These are phyloP conservation scores for Acidomyces sp. DNA, from an alignment of 495 filamentous ascomycete species.

Conservation along the genomic window DNA sequence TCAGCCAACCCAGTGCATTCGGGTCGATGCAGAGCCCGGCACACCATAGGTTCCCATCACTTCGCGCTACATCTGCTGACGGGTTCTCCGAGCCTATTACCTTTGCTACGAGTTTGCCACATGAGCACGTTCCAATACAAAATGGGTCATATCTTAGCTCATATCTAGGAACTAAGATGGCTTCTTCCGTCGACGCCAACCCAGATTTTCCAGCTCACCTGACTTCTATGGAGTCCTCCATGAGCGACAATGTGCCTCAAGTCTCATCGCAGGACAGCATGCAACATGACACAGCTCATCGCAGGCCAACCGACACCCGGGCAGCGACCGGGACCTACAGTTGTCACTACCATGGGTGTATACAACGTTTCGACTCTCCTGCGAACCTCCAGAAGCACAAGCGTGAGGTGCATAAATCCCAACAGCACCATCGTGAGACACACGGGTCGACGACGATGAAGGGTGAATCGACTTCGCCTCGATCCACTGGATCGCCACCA, in stretches of 20 bases:
- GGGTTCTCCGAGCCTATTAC: slow-evolving; percentile 8
- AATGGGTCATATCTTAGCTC: slow-evolving; percentile 2
- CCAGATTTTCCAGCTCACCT: slow-evolving; percentile 51
- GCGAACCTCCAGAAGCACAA: slow-evolving; percentile 88
- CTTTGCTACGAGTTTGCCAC: slow-evolving; percentile 17
- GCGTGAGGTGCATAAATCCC: slow-evolving; percentile 68
- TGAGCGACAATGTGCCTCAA: slow-evolving; percentile 35
- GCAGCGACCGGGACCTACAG: slow-evolving; percentile 84
- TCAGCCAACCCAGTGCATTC: slow-evolving; percentile 14
- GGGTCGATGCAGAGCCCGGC: slow-evolving; percentile 22
- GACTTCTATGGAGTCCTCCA: slow-evolving; percentile 51
- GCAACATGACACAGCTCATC: slow-evolving; percentile 21
- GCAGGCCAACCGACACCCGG: slow-evolving; percentile 46
- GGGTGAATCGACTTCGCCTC: slow-evolving; percentile 9
- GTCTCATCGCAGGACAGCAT: slow-evolving; percentile 20
- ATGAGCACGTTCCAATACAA: slow-evolving; percentile 10
- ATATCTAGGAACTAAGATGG: slow-evolving; percentile 19
- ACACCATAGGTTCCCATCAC: slow-evolving; percentile 3
- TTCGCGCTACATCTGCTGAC: slow-evolving; percentile 20
- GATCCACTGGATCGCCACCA: slow-evolving; percentile 29
- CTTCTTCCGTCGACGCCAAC: slow-evolving; percentile 15
- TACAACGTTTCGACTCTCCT: slow-evolving; percentile 73
- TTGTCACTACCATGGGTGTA: slow-evolving; percentile 87
- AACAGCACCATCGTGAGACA: slow-evolving; percentile 16
- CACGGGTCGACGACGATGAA: background rate